Base-by-base conservation (phyloP, 495 filamentous ascomycete genomes). In the Aspergillus asperescens region DNA sequence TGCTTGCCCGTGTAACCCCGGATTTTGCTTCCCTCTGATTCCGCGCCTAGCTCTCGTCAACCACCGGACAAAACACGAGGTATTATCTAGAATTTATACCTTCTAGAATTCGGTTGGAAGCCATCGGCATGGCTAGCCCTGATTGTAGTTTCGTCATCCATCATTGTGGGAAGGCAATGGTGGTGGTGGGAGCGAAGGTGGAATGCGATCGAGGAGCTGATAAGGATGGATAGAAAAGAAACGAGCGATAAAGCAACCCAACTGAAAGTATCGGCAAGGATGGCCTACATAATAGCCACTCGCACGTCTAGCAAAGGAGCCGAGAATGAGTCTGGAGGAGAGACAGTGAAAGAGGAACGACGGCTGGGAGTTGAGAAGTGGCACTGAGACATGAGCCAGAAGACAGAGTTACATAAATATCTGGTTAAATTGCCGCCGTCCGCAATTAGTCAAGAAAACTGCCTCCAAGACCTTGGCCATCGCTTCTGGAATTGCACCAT, bases 1-100 rank as follows among this genome's bases (percentile, higher is more conserved):
- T 44, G 94, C 93, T 58, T 89, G 79, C 12, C 93, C 91, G 5
- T 67, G 62, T 18, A 66, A 49, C 8, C 72, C 75, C 10, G 70
- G 61, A 58, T 74, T 73, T 67, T 78, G 79, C 58, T 76, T 82
- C 2, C 75, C 72, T 61, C 73, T 67, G 35, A 53, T 62, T 48
- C 63, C 70, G 57, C 66, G 71, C 57, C 80, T 81, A 52, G 25
- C 29, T 48, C 44, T 45, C n/a, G 34, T 70, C 52, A 66, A 10
- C n/a, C 3, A n/a, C 32, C 32, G 32, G 15, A 7, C 13, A 32
- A 7, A 32, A 35, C 32, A 35, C 13, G 13, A 16, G 13, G 32
- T 16, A n/a, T n/a, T n/a, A n/a, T 16, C 32, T 4, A 15, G 10
- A 7, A 13, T 8, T 35, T 16, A 32, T 68, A 75, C 73, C 72